Percentiles rank a stretch among this genome's conserved stretches.
Conservation (phyloP, 768 basidiomycete genomes). For the Phanerochaete sordida region DNA sequence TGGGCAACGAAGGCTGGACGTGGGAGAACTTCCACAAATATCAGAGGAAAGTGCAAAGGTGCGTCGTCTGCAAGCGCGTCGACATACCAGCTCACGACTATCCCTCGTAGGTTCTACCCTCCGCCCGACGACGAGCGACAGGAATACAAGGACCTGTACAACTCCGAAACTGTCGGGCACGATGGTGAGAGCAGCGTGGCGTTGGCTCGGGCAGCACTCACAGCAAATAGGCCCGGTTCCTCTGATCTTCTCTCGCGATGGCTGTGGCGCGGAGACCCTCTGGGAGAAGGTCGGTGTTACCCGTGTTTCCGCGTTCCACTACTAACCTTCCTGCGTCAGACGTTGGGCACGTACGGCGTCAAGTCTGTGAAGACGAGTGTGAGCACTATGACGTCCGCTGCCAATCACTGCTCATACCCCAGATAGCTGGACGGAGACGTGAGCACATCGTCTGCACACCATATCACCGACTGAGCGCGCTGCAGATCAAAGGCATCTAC, state of each 20-base stretch:
- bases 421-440: not conserved
- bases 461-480: not conserved
- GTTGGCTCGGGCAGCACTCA: not conserved
- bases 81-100: not conserved
- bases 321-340: not conserved
- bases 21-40: conserved; percentile 5
- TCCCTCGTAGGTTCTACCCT: not conserved
- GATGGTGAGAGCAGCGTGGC: not conserved
- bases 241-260: not conserved
- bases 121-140: not conserved
- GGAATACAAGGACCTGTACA: not conserved
- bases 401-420: not conserved
- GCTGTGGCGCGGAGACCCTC: not conserved
- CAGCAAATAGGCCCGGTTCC: not conserved
- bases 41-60: conserved; percentile 1
- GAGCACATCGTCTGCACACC: not conserved
- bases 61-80: not conserved
- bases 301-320: too few relatives aligned
- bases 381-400: not conserved
- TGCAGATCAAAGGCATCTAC: not conserved
- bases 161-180: not conserved
- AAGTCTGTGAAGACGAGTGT: not conserved
- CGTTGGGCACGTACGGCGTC: not conserved
- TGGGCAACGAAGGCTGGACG: conserved; percentile 12
- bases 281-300: not conserved